Base-by-base conservation (phyloP, 495 filamentous ascomycete genomes). In the Neurospora sp. region DNA sequence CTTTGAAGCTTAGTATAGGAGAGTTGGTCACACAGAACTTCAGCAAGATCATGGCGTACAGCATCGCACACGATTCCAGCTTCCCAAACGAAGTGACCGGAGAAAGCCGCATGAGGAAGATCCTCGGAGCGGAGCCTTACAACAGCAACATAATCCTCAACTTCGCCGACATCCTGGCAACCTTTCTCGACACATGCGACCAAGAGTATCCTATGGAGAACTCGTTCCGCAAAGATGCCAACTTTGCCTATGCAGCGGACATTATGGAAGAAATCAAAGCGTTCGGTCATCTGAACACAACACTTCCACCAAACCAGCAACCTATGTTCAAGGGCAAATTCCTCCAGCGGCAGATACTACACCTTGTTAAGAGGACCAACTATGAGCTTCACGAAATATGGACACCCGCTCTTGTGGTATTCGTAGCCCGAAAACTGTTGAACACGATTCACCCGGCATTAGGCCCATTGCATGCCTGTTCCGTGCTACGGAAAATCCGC, bases 381-480 rank as follows among this genome's bases (percentile, higher is more conserved):
- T 89, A 89, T 70, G 90, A 94, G 73, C 81, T 87, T 5, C 81
- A 85, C 24, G 86, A 82, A 4, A 85, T 97, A 34, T 99, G 94
- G 94, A 91, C 90, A 2, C 89, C 93, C 34, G 83, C 90, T 11
- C 83, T 94, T 36, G 90, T 92, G 39, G 89, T 89, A 0, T 92
- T 91, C 76, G 87, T 97, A 19, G 90, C 91, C 69, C 90, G 96
- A 31, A 90, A 88, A 66, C 85, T 98, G 11, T 82, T 98, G 38
- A 89, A 93, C 78, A 89, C 90, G 4, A 90, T 97, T 69, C 90
- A 97, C 78, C 90, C 92, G n/a, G 93, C 94, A 1, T 83, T 97
- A 13, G 96, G 96, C 3, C 91, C 95, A 19, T 84, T 97, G 15
- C 90, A 97, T 82, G 90, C 92, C 42, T 97, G 93, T 78, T 90